These are phyloP conservation scores for Fusarium nisikadoi DNA, from an alignment of 2,329 filamentous ascomycete species.

Conservation along the genomic window DNA sequence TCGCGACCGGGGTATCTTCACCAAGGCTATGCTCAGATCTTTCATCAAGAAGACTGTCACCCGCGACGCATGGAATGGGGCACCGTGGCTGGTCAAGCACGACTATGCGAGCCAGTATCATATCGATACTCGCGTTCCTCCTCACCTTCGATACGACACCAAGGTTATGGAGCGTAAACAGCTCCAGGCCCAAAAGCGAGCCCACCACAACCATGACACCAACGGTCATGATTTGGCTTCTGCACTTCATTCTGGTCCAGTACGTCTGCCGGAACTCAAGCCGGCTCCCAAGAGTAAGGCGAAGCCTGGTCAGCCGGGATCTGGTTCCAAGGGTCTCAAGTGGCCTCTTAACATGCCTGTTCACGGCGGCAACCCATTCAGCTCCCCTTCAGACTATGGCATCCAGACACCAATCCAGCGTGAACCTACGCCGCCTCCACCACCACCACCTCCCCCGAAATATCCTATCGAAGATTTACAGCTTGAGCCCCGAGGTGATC, in stretches of 20 bases:
- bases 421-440: conserved; percentile 63
- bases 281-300: conserved; percentile 76
- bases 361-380: conserved; percentile 59
- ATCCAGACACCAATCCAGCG: conserved; percentile 45
- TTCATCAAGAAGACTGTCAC: conserved; percentile 97
- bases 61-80: conserved; percentile 92
- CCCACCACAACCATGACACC: conserved; percentile 57
- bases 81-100: conserved; percentile 93
- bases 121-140: conserved; percentile 87
- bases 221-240: conserved; percentile 53
- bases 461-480: conserved; percentile 97
- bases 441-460: conserved; percentile 81
- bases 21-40: conserved; percentile 90
- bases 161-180: conserved; percentile 83
- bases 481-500: conserved; percentile 73
- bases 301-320: conserved; percentile 56
- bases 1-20: conserved; percentile 91
- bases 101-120: conserved; percentile 85
- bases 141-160: conserved; percentile 82
- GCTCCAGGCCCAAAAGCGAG: conserved; percentile 72
- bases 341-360: conserved; percentile 47
- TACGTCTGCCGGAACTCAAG: conserved; percentile 77
- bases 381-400: conserved; percentile 56
- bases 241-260: conserved; percentile 55
- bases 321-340: conserved; percentile 57